Evolutionary conservation across 257 asterid species (phyloP), one percentile per base, ranked within the genome.

Genomic region (Solanum peruvianum): DNA sequence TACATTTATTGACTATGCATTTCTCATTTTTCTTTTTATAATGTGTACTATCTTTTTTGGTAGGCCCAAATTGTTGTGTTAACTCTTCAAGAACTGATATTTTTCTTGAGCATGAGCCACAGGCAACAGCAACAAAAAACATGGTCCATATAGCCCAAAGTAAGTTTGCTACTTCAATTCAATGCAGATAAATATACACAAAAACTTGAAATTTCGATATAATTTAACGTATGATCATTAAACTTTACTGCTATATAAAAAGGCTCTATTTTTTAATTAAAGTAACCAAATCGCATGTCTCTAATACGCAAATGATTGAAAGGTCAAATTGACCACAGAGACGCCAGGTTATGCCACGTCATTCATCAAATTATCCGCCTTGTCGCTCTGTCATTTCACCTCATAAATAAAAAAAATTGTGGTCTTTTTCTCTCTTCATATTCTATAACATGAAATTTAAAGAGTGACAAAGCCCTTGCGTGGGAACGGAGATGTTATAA

Each of bases 91-190:
- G 27, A 13, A 77, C 92, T 21, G 86, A 72, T 82, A 45, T 87
- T 37, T 90, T 89, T 71, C 91, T 92, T 2, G 83, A 71, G 31
- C 91, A 89, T 86, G 92, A 89, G 71, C 91, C 92, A 83, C 94
- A 95, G 71, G 92, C 98, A 82, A 95, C 98, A 2, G 90, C 98
- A 5, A 93, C 98, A 14, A 95, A 93, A 89, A 95, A 94, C 89
- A 89, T 95, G 96, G 27, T 95, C 88, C 98, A 95, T 82, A 87
- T 95, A 47, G 93, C 96, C 27, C 98, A 95, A 71, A 94, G 98
- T 95, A 93, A 85, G 95, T 88, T 33, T 13, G 16, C 41, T 62
- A n/a, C 10, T 66, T 6, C 13, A 23, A 20, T 66, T 6, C 13
- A 23, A 11, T 52, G 9, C 13, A 47, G 2, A 56, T 5, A 1